phyloP scores from a whole-genome alignment of 2,329 filamentous ascomycete genomes.

The Phaeophleospora eucalypticola region DNA sequence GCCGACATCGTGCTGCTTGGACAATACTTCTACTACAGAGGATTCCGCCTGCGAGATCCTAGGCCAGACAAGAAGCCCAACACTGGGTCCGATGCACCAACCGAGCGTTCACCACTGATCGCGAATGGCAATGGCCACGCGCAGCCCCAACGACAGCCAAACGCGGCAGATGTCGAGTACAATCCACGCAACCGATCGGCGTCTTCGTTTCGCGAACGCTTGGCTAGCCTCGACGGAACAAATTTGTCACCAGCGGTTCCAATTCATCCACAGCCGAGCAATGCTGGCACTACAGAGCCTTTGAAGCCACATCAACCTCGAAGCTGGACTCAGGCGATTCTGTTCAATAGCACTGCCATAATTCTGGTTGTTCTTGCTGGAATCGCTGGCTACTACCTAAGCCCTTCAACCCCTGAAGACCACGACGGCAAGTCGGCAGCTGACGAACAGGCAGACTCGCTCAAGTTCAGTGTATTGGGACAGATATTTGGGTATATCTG shows the following conservation, averaged over 20 bases:
- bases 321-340: conserved; percentile 46
- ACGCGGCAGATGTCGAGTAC: conserved; percentile 26
- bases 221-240: conserved; percentile 57
- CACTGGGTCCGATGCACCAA: conserved; percentile 24
- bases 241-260: conserved; percentile 81
- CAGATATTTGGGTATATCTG: conserved; percentile 94
- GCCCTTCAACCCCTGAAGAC: conserved; percentile 39
- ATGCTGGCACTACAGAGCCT: conserved; percentile 27
- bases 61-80: conserved; percentile 23
- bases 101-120: conserved; percentile 35
- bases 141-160: conserved; percentile 10
- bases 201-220: conserved; percentile 44
- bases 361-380: conserved; percentile 80
- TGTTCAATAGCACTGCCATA: conserved; percentile 73
- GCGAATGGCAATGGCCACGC: conserved; percentile 24
- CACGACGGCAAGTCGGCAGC: conserved; percentile 22
- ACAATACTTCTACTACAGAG: conserved; percentile 95
- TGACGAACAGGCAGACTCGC: conserved; percentile 44
- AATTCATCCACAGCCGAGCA: conserved; percentile 54
- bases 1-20: conserved; percentile 82
- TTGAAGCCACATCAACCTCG: conserved; percentile 39
- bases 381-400: conserved; percentile 79
- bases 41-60: conserved; percentile 80
- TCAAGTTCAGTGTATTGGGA: conserved; percentile 70
- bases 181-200: conserved; percentile 24